These are phyloP conservation scores for Coprinellus aureogranulatus DNA, from an alignment of 768 basidiomycete genomes.

Conservation along the genomic window DNA sequence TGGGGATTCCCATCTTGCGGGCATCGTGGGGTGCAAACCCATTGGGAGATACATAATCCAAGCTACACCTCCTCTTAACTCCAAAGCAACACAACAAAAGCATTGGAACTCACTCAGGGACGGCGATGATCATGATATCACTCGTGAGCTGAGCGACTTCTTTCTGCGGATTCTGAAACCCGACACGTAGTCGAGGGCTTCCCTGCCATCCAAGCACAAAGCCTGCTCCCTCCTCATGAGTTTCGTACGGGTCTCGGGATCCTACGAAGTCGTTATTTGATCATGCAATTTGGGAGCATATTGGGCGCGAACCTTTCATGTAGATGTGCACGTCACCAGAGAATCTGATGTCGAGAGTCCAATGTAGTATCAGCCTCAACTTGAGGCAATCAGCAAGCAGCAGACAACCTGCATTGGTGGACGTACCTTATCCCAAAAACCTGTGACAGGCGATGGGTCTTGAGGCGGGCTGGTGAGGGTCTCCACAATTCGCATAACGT, in stretches of 20 bases:
- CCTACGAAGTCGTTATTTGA: slow-evolving; percentile 43
- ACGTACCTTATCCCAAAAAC: slow-evolving; percentile 93
- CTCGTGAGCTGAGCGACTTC: slow-evolving; percentile 84
- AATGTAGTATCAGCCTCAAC: slow-evolving; percentile 81
- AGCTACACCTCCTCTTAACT: slow-evolving; percentile 9
- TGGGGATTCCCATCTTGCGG: slow-evolving; percentile 16
- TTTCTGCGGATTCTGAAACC: slow-evolving; percentile 62
- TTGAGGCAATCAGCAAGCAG: slow-evolving; percentile 21
- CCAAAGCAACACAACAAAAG: background rate
- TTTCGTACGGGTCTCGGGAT: slow-evolving; percentile 73
- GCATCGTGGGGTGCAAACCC: slow-evolving; percentile 8
- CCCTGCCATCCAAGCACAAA: slow-evolving; percentile 86
- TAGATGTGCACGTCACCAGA: slow-evolving; percentile 70
- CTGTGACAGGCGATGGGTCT: slow-evolving; percentile 79
- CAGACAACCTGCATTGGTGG: background rate
- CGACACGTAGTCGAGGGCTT: slow-evolving; percentile 66
- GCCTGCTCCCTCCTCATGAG: slow-evolving; percentile 73
- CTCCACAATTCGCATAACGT: slow-evolving; percentile 80
- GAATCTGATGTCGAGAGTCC: slow-evolving; percentile 70
- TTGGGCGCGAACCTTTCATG: slow-evolving; percentile 81
- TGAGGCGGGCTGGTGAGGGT: slow-evolving; percentile 72
- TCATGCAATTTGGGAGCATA: slow-evolving; percentile 3
- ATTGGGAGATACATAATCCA: slow-evolving; percentile 23
- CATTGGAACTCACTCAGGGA: slow-evolving; percentile 68
- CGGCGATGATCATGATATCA: slow-evolving; percentile 75